Base-by-base conservation (phyloP, 2,329 filamentous ascomycete genomes). In the Talaromyces piceae region DNA sequence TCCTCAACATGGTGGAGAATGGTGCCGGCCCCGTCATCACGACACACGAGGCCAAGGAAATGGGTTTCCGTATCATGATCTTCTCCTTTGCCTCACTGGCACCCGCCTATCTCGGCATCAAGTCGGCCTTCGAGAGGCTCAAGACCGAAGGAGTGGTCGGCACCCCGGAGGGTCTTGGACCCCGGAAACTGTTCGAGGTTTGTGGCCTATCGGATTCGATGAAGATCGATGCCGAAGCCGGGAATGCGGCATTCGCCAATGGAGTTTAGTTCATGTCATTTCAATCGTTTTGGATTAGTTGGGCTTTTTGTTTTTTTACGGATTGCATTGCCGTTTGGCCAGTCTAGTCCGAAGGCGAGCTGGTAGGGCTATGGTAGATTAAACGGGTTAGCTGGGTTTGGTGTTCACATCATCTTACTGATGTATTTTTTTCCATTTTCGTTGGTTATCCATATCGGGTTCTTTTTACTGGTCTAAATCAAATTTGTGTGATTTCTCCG, bases 1-100 rank as follows among this genome's bases (percentile, higher is more conserved):
- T 74, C 28, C 55, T 74, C 52, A 74, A 74, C 54, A 72, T 72
- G 65, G 72, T 74, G 12, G 70, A 72, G 55, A 66, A 72, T 55
- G 71, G 70, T n/a, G 61, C 66, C 3, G 72, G 68, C 26, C 71
- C 71, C 13, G 59, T 62, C 7, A 66, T 70, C 20, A 62, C 69
- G 16, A 63, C 65, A 12, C 53, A 59, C 11, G 69, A 73, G 53
- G 71, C 70, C 4, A 56, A 59, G 33, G 59, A 70, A 55, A 61
- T 73, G 48, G 71, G 71, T 0, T 73, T 73, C 52, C 60, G 63
- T 2, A 65, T 74, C 23, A 70, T 73, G 45, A 73, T 73, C 52
- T 72, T 68, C 54, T 67, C 70, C 0, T 70, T 71, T 54, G 67
- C 67, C 9, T 65, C 64, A 11, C 51, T 73, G 37, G 68, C 65